Evolutionary conservation across 495 filamentous ascomycete species (phyloP), one percentile per base, ranked within the genome.

Genomic region (Penicillium egyptiacum): DNA sequence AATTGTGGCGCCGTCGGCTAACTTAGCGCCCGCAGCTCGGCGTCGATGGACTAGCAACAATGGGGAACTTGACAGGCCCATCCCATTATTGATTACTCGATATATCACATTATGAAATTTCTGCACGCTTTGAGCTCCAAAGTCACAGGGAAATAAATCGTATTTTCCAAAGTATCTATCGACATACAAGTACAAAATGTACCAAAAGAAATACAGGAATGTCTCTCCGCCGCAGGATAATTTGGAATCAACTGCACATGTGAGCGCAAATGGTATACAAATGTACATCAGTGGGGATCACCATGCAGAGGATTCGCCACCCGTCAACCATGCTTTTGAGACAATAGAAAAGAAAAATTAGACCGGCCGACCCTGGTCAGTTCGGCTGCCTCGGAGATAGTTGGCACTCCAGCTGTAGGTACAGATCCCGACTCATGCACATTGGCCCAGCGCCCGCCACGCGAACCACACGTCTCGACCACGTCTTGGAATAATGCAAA

Each of bases 401-500:
- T 28, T 45, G 25, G 41, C 35, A 17, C 47, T 37, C 22, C 40
- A 7, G 48, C 61, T 63, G 65, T 68, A 68, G 57, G 63, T 63
- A 66, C 65, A 41, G 22, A 48, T 40, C 44, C 56, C 46, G 43
- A 43, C 23, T n/a, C 40, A 53, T 65, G 59, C 59, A 59, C 5
- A 41, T 31, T 28, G 41, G 26, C 12, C 8, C 33, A 39, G 41
- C 2, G 22, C 20, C 17, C 28, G 17, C 52, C 42, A 39, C 48
- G 49, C 54, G 50, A 25, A 22, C 50, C 7, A 41, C 30, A 31
- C 26, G 26, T 28, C 26, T 8, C 33, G 5, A 35, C 16, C 51
- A 65, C 48, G 49, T 52, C 63, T 48, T 46, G 41, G 43, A 26
- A 30, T 11, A 30, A 35, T 60, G 54, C 59, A 53, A 57, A 49